Conservation (phyloP, 1,139 yeast genomes). For the Pichia sp. region DNA sequence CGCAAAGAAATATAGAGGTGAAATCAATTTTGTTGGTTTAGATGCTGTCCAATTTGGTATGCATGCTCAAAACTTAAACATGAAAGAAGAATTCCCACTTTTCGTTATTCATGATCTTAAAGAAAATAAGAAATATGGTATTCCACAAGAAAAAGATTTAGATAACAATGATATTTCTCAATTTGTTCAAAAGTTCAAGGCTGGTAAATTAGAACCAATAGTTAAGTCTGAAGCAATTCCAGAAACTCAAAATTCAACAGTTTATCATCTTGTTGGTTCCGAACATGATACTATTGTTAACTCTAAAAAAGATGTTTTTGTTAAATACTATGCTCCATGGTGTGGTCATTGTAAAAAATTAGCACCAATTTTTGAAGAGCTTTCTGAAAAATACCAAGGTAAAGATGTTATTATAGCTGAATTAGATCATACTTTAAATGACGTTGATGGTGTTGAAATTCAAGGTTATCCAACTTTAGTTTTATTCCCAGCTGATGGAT, state of each 20-base stretch:
- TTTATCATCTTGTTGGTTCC: constrained; percentile 75
- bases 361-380: constrained; percentile 88
- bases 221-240: constrained; percentile 87
- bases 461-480: constrained; percentile 92
- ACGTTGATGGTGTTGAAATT: constrained; percentile 68
- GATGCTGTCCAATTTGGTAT: constrained; percentile 78
- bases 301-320: constrained; percentile 80
- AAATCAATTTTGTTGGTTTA: constrained; percentile 79
- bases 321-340: constrained; percentile 98
- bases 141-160: constrained; percentile 35
- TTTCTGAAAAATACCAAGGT: constrained; percentile 60
- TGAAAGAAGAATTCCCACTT: constrained; percentile 83
- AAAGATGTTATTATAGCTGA: constrained; percentile 69
- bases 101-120: constrained; percentile 77
- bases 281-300: constrained; percentile 67
- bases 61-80: constrained; percentile 85
- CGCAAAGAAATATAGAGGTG: constrained; percentile 75
- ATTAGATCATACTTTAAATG: constrained; percentile 85
- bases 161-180: constrained; percentile 40
- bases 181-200: constrained; percentile 59
- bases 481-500: constrained; percentile 87
- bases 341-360: constrained; percentile 97
- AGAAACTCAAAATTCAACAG: constrained; percentile 67
- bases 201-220: constrained; percentile 63
- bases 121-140: constrained; percentile 69